Percentiles rank a stretch among this genome's conserved stretches.
Evolutionary conservation across 352 stramenopile genomes (phyloP).

Genomic region (Globisporangium nagaii): DNA sequence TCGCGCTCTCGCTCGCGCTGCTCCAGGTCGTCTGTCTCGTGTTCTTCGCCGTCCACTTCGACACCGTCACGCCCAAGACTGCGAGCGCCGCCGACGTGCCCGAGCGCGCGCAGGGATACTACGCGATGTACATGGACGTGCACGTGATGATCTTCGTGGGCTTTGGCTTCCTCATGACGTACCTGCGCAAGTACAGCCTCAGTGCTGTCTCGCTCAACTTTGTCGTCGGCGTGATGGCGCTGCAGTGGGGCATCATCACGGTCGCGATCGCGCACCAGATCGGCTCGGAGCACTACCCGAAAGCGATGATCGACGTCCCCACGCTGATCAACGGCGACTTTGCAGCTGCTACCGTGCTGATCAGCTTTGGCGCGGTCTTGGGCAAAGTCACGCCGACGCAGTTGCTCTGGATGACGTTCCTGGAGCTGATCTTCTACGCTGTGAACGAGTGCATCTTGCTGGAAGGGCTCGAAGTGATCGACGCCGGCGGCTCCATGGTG

Average conservation of each 20-base stretch:
- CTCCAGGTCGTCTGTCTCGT: constrained; percentile 44
- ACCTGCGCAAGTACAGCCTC: constrained; percentile 78
- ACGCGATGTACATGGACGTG: constrained; percentile 73
- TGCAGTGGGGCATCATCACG: constrained; percentile 68
- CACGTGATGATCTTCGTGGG: constrained; percentile 86
- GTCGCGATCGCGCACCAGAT: constrained; percentile 63
- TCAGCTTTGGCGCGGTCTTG: constrained; percentile 74
- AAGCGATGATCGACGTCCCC: constrained; percentile 49
- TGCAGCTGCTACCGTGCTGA: constrained; percentile 64
- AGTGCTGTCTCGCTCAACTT: constrained; percentile 78
- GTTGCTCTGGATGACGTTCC: constrained; percentile 70
- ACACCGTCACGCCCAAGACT: constrained; percentile 30
- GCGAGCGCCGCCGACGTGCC: constrained; percentile 6
- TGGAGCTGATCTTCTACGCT: constrained; percentile 71
- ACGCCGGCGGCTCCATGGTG: constrained; percentile 77
- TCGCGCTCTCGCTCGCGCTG: constrained; percentile 29
- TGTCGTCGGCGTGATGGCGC: constrained; percentile 52
- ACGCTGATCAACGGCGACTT: constrained; percentile 81
- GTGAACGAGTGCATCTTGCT: constrained; percentile 76
- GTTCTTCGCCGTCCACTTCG: constrained; percentile 41
- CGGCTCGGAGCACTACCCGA: constrained; percentile 31
- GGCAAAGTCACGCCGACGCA: constrained; percentile 74
- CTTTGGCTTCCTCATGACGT: constrained; percentile 88
- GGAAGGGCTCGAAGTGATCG: constrained; percentile 47
- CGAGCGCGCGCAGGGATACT: constrained; percentile 12